Evolutionary conservation across 108 stramenopile genomes (phyloP), one percentile per base, ranked within the genome.

Genomic region (Seminavis robusta): DNA sequence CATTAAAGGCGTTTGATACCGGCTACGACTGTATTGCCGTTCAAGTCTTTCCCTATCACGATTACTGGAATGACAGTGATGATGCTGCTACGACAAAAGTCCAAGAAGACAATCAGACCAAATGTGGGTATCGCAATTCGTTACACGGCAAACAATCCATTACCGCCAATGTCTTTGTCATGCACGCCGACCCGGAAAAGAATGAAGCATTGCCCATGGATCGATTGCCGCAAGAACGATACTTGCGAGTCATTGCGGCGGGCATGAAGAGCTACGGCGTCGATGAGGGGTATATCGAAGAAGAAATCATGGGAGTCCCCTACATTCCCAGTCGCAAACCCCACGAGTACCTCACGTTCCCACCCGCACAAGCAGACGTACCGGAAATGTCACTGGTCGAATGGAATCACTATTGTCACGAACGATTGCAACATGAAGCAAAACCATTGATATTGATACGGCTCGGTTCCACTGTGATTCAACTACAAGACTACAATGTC

Each of bases 151-250:
- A 59, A 7, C 28, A 41, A 20, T 31, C 58, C 42, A 57, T 57
- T 28, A 11, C 16, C 5, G 56, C 56, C 19, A 44, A 57, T 27
- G 41, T 34, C 4, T 38, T 57, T 31, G 37, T 25, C 29, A 57
- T 57, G 56, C 30, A 57, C 16, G 50, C 41, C 19, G 15, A 52
- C 3, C 49, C 50, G 0, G 21, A 26, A 7, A 16, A 19, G 2
- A 47, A 61, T 47, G 19, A 34, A 1, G 57, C 24, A n/a, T n/a
- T 26, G 24, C n/a, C 50, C 5, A 40, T 37, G 9, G 60, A 61
- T 0, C 20, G 47, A n/a, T 41, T 56, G 24, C 61, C 68, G 6
- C 53, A 61, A 37, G 68, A 69, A 49, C 51, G 68, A 13, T 69
- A 69, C 4, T 55, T 69, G 4, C 47, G 50, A 15, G 23, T 69